Evolutionary conservation across 441 rosid genomes (phyloP).

Genomic region (Biscutella auriculata): DNA sequence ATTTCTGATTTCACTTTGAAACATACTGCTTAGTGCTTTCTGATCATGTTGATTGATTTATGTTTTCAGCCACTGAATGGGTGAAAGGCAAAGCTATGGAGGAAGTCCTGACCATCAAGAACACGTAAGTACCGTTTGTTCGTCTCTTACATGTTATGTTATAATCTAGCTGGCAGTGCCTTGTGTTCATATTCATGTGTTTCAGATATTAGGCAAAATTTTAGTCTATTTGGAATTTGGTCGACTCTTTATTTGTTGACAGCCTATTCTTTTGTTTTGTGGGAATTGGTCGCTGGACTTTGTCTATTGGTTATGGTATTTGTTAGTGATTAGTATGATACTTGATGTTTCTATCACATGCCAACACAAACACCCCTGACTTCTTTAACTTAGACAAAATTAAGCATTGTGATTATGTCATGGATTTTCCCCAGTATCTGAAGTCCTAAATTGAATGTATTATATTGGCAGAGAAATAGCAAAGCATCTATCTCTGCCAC

Average conservation of each 20-base stretch:
- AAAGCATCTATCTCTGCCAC: conserved; percentile 88
- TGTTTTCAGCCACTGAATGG: conserved; percentile 78
- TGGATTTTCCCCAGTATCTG: background rate
- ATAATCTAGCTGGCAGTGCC: background rate
- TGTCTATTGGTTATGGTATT: background rate
- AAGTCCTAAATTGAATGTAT: background rate
- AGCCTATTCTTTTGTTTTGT: background rate
- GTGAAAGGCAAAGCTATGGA: conserved; percentile 87
- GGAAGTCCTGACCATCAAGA: conserved; percentile 72
- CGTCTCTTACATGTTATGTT: background rate
- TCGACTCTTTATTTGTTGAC: background rate
- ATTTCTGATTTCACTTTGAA: background rate
- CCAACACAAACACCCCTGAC: background rate
- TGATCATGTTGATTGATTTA: background rate
- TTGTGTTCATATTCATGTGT: background rate
- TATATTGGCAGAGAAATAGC: conserved; percentile 56
- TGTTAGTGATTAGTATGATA: background rate
- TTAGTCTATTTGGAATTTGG: no score
- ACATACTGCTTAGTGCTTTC: background rate
- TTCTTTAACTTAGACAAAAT: background rate
- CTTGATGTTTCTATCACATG: background rate
- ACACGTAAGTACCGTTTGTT: conserved; percentile 47
- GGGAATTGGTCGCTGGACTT: background rate
- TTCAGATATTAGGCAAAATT: no score
- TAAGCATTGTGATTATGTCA: background rate